Evolutionary conservation across 176 grass and related monocot species (phyloP).

Genomic region (Ananas comosus): DNA sequence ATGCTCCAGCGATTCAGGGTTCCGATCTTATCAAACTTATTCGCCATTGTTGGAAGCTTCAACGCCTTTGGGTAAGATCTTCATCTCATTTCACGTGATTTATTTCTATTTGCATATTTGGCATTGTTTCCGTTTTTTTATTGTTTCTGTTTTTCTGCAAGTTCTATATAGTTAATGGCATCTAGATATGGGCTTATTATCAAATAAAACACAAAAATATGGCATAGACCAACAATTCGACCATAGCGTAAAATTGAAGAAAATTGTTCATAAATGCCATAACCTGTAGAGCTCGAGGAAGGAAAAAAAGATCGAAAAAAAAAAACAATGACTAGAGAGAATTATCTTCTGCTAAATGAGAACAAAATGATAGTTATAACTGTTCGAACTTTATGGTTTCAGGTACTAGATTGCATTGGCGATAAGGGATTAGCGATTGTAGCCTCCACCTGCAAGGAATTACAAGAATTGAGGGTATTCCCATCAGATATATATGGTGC

Average conservation of each 20-base stretch:
- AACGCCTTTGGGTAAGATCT: conserved; percentile 78
- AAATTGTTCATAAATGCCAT: too few relatives aligned
- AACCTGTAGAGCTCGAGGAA: too few relatives aligned
- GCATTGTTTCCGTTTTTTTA: not conserved
- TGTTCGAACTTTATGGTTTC: conserved; percentile 9
- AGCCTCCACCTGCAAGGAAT: conserved; percentile 62
- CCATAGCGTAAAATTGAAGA: too few relatives aligned
- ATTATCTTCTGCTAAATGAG: too few relatives aligned
- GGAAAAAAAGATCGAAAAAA: too few relatives aligned
- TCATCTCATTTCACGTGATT: not conserved
- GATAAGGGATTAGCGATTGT: conserved; percentile 75
- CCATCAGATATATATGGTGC: conserved; percentile 44
- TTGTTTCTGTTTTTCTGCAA: too few relatives aligned
- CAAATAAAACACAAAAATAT: too few relatives aligned
- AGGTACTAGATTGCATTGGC: conserved; percentile 72
- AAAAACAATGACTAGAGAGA: too few relatives aligned
- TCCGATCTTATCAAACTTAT: conserved; percentile 55
- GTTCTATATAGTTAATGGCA: too few relatives aligned
- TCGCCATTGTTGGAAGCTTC: conserved; percentile 57
- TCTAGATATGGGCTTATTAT: too few relatives aligned
- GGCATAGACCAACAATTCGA: too few relatives aligned
- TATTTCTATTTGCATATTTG: not conserved
- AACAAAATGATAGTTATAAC: not conserved
- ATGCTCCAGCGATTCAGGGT: conserved; percentile 49
- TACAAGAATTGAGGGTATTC: conserved; percentile 86